Evolutionary conservation across 345 rosid species (phyloP), one percentile per base, ranked within the genome.

Genomic region (Salix viminalis): DNA sequence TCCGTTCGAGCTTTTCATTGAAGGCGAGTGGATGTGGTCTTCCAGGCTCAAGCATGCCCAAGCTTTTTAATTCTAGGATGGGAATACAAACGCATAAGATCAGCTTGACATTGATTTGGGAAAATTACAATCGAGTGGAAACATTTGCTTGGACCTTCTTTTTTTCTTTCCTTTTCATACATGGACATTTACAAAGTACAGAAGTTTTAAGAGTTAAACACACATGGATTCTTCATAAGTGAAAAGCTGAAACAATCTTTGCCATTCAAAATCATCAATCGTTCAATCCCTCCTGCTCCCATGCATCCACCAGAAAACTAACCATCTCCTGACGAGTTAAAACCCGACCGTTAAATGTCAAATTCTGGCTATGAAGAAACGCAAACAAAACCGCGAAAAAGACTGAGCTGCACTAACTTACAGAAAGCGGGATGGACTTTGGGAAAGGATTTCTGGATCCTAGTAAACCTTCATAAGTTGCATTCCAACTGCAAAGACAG

Each of bases 341-440:
- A 58, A 65, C 28, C 73, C 80, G 46, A 56, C 61, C 19, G 24
- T 12, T 23, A n/a, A 37, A 71, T 66, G 54, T 66, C 44, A 15
- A 11, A 37, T 6, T 8, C 9, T 5, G n/a, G 68, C 69, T 26
- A 32, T 9, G 14, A n/a, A 30, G 70, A 46, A 60, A 76, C 32
- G n/a, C 23, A 42, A n/a, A 39, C 14, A 62, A 16, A 5, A 67
- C 21, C 14, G 50, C 2, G 16, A 28, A 42, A 26, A 66, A 19
- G 19, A 23, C 30, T 16, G 42, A 15, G 21, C 13, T 13, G 58
- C 15, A 44, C 9, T 23, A 21, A 82, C 94, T 85, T 89, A 93
- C 97, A 72, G 91, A 70, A 36, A 93, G 96, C 70, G 93, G 97
- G 76, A 91, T 83, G 30, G 88, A 89, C 56, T 83, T 88, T 10